A percentile compares a stretch with the other conserved stretches of the same genome.
phyloP scores from a whole-genome alignment of 2,329 filamentous ascomycete species.

The Ilyonectria mors-panacis region DNA sequence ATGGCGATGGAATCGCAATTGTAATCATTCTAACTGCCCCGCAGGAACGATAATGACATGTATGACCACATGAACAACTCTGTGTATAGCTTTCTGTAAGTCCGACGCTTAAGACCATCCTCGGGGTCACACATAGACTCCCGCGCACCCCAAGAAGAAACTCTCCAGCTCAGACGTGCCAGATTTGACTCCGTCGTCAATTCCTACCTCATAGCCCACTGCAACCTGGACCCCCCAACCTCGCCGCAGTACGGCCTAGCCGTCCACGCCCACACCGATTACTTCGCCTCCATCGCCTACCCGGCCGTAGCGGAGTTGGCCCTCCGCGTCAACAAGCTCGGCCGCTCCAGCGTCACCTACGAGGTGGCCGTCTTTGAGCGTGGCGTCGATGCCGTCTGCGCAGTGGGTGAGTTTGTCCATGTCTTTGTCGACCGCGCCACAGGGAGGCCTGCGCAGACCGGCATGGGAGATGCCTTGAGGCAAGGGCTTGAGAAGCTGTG shows the following conservation, averaged over 20 bases:
- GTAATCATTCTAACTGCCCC: slow-evolving; percentile 29
- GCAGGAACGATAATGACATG: slow-evolving; percentile 94
- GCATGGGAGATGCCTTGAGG: slow-evolving; percentile 74
- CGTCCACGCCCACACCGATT: slow-evolving; percentile 88
- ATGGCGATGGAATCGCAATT: neutral
- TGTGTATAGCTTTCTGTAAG: slow-evolving; percentile 84
- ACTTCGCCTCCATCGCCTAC: slow-evolving; percentile 85
- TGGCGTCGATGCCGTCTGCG: slow-evolving; percentile 79
- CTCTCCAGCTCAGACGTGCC: slow-evolving; percentile 10
- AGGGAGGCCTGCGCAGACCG: slow-evolving; percentile 75
- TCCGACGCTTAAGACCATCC: neutral
- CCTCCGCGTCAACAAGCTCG: slow-evolving; percentile 86
- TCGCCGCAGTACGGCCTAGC: slow-evolving; percentile 85
- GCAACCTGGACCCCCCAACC: slow-evolving; percentile 78
- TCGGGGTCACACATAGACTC: neutral
- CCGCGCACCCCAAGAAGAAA: slow-evolving; percentile 5
- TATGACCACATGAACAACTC: slow-evolving; percentile 95
- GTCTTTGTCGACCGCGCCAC: slow-evolving; percentile 87
- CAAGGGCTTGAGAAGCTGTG: slow-evolving; percentile 71
- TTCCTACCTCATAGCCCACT: slow-evolving; percentile 85
- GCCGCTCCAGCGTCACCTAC: slow-evolving; percentile 89
- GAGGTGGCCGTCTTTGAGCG: slow-evolving; percentile 89
- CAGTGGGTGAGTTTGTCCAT: slow-evolving; percentile 89
- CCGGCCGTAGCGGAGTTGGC: slow-evolving; percentile 87
- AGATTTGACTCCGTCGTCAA: slow-evolving; percentile 93